Conservation (phyloP, 2,329 filamentous ascomycete species). For the Ascochyta viciae-villosae region DNA sequence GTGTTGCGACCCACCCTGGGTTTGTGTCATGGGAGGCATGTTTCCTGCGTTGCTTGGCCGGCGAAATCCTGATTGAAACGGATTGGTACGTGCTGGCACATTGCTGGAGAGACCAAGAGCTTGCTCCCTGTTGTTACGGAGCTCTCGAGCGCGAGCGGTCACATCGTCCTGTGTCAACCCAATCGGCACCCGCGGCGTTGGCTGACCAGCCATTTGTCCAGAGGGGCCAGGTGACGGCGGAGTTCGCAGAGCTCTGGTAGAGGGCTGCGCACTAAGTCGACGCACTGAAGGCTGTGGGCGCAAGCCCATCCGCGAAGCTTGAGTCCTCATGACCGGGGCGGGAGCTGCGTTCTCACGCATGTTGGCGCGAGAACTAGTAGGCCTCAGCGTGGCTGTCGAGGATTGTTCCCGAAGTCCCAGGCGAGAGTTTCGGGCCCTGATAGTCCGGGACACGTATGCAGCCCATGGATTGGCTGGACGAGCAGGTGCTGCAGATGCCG, state of each 20-base stretch:
- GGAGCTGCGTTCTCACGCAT: conserved; percentile 36
- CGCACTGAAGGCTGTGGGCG: conserved; percentile 47
- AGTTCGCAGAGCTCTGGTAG: conserved; percentile 45
- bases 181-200: conserved; percentile 21
- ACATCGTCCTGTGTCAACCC: conserved; percentile 45
- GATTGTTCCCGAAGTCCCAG: conserved; percentile 48
- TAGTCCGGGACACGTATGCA: conserved; percentile 39
- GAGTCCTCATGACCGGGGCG: conserved; percentile 34
- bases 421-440: conserved; percentile 41
- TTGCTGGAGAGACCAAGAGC: conserved; percentile 38
- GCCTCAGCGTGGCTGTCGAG: conserved; percentile 48
- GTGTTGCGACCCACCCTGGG: conserved; percentile 28
- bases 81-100: conserved; percentile 44
- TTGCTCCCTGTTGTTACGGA: conserved; percentile 45
- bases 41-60: conserved; percentile 35
- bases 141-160: conserved; percentile 43
- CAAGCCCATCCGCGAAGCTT: conserved; percentile 46
- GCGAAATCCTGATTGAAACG: conserved; percentile 43
- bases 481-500: conserved; percentile 34
- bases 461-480: conserved; percentile 47
- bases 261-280: conserved; percentile 45
- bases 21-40: conserved; percentile 19
- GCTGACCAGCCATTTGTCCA: conserved; percentile 20
- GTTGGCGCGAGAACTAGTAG: conserved; percentile 44
- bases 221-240: conserved; percentile 39